Evolutionary conservation across 202 grass and related monocot species (phyloP), one percentile per base, ranked within the genome.

Genomic region (Brachypodium distachyon): DNA sequence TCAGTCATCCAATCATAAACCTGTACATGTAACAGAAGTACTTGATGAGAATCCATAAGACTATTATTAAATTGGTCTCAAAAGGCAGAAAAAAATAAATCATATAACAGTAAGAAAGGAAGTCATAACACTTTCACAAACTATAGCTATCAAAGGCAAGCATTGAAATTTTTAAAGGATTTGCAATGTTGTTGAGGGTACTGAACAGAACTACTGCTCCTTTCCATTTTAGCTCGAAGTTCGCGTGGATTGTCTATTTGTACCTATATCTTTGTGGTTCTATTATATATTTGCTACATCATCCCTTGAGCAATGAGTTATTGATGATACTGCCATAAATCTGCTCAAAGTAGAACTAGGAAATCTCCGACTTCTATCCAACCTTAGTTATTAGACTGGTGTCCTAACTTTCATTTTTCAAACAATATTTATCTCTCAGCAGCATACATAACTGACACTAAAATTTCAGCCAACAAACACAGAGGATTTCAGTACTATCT

Each of bases 1-100:
- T 74, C 82, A 69, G 63, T 72, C 91, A 94, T 98, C 95, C 95
- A 98, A 75, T 90, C 84, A 52, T 92, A 94, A 81, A 98, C 80
- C 95, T 94, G 67, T 23, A 12, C 25, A 77, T 60, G 50, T 22
- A 22, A 77, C 9, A 58, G n/a, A 66, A 72, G 72, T 41, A 22
- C 31, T 19, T 44, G 32, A 60, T 81, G 51, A 84, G 19, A 22
- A 77, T 39, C 25, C 56, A 64, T 60, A 52, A 1, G 34, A n/a
- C 0, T 69, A 74, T 28, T 41, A 80, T n/a, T n/a, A 5, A 46
- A 0, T 47, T 76, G 32, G 6, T 39, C 72, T 71, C 6, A 77
- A 70, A 87, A 57, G 19, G 1, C 26, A 50, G 21, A 19, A 52
- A 77, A 19, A 44, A 19, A 52, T 65, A 19, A 44, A 66, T 28